Conservation (phyloP, 768 basidiomycete genomes). For the Sarcodon aspratus region DNA sequence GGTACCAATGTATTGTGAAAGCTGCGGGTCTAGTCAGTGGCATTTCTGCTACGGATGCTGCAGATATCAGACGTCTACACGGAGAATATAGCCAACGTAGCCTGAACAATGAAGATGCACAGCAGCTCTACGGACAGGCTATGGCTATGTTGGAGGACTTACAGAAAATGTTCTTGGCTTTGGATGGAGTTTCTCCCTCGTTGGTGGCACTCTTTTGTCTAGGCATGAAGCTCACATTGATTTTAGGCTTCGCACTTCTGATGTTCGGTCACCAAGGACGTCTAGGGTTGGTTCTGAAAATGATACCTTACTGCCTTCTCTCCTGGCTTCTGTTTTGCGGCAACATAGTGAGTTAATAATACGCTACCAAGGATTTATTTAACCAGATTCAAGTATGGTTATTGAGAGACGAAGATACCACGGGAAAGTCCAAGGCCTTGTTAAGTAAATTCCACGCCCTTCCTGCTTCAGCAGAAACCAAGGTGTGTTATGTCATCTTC, state of each 20-base stretch:
- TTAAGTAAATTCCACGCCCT: slow-evolving; percentile 1
- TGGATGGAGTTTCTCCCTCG: slow-evolving; percentile 37
- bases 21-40: slow-evolving; percentile 36
- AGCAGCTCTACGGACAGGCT: slow-evolving; percentile 42
- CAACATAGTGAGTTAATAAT: neutral
- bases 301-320: neutral
- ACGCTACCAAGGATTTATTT: too few species aligned
- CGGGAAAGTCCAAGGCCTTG: slow-evolving; percentile 4
- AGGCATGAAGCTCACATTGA: too few species aligned
- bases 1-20: slow-evolving; percentile 37
- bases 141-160: slow-evolving; percentile 50
- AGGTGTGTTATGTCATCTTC: neutral
- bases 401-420: neutral
- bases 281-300: neutral
- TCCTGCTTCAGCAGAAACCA: too few species aligned
- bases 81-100: slow-evolving; percentile 39
- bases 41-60: slow-evolving; percentile 43
- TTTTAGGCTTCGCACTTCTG: neutral
- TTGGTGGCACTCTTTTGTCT: slow-evolving; percentile 14
- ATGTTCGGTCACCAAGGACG: neutral
- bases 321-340: neutral
- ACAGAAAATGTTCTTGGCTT: slow-evolving; percentile 37
- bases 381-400: neutral
- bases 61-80: slow-evolving; percentile 42
- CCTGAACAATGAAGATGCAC: slow-evolving; percentile 33